These are phyloP conservation scores for Sabuloglossum arenarium DNA, from an alignment of 495 filamentous ascomycete genomes.

Conservation along the genomic window DNA sequence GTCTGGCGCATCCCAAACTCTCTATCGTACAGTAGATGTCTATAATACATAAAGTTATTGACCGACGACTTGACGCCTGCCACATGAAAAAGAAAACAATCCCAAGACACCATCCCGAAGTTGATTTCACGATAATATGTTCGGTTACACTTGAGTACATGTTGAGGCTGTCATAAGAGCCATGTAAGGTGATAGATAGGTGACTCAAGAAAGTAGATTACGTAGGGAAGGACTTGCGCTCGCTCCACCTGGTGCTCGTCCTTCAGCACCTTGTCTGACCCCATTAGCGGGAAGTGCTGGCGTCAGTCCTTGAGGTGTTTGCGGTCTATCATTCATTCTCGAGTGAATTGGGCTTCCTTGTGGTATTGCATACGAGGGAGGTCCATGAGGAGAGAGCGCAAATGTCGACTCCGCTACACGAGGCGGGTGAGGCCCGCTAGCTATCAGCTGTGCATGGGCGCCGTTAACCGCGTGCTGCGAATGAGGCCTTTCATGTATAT, in stretches of 20 bases:
- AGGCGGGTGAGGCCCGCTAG: neutral
- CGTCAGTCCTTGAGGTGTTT: constrained; percentile 21
- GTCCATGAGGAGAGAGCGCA: constrained; percentile 20
- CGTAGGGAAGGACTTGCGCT: constrained; percentile 59
- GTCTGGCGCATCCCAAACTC: neutral
- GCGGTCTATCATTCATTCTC: neutral
- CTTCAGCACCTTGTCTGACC: constrained; percentile 13
- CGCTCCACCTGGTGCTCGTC: constrained; percentile 32
- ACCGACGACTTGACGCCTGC: neutral
- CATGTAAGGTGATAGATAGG: neutral
- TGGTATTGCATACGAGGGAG: constrained; percentile 12
- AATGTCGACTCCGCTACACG: constrained; percentile 1
- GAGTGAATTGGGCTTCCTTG: neutral
- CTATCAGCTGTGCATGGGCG: neutral
- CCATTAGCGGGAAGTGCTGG: constrained; percentile 12
- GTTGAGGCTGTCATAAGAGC: neutral
- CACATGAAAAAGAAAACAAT: neutral
- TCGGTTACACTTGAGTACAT: neutral
- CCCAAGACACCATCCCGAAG: neutral
- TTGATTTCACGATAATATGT: neutral
- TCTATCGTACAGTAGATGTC: neutral
- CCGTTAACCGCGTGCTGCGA: neutral
- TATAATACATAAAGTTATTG: neutral
- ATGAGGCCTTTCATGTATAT: neutral
- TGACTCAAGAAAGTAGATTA: constrained; percentile 42